phyloP scores from a whole-genome alignment of 2,329 filamentous ascomycete genomes.

The Akanthomyces dipterigenus region DNA sequence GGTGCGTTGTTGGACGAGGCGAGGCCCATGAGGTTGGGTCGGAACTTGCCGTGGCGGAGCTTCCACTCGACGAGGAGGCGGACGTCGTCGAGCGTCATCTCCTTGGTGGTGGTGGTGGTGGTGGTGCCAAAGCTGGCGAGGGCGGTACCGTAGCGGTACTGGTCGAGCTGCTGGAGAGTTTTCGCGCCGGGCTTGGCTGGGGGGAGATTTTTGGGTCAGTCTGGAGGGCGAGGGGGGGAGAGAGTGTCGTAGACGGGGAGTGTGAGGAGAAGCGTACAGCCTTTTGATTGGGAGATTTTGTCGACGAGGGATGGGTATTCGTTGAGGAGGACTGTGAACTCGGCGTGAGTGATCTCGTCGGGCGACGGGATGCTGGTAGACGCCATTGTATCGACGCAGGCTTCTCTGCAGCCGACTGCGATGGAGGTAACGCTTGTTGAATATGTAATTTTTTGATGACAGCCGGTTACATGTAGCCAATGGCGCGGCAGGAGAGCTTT shows the following conservation, averaged over 20 bases:
- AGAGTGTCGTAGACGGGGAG: neutral
- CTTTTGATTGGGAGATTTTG: conserved; percentile 38
- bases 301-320: conserved; percentile 35
- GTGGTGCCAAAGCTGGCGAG: conserved; percentile 36
- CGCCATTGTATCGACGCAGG: neutral
- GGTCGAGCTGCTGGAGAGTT: conserved; percentile 51
- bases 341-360: conserved; percentile 20
- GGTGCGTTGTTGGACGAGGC: conserved; percentile 53
- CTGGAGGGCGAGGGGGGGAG: neutral
- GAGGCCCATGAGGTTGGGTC: conserved; percentile 53
- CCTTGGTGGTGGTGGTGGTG: conserved; percentile 23
- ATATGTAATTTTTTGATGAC: neutral
- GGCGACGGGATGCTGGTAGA: neutral
- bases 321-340: conserved; percentile 31
- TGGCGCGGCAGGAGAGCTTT: neutral
- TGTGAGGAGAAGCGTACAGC: conserved; percentile 27
- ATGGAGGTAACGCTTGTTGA: neutral
- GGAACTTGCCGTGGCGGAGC: conserved; percentile 59
- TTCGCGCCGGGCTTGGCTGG: conserved; percentile 43
- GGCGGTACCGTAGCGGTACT: conserved; percentile 51
- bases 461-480: neutral
- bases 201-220: neutral
- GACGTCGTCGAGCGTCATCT: conserved; percentile 51
- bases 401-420: too few relatives aligned
- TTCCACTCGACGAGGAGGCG: conserved; percentile 63